These are phyloP conservation scores for Naematelia encephala DNA, from an alignment of 768 basidiomycete species.

Conservation along the genomic window DNA sequence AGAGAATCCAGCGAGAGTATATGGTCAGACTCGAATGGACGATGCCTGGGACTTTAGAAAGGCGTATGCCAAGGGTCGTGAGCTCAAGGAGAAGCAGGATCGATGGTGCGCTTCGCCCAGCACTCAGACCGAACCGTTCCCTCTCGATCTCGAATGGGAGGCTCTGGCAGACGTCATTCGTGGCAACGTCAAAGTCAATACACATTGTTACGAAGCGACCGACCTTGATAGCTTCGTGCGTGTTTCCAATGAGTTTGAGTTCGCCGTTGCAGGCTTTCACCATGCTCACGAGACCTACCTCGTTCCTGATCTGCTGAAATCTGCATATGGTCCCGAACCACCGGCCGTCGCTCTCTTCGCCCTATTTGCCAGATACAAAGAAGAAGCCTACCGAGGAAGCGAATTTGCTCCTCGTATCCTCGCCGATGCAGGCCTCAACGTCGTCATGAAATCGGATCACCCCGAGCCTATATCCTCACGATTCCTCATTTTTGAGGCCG, in stretches of 20 bases:
- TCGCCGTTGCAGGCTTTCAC: conserved; percentile 65
- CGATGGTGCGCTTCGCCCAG: conserved; percentile 28
- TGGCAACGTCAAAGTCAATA: conserved; percentile 64
- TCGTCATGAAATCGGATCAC: conserved; percentile 61
- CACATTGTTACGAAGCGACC: conserved; percentile 66
- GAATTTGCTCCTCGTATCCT: conserved; percentile 75
- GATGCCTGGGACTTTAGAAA: conserved; percentile 66
- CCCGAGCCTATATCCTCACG: conserved; percentile 57
- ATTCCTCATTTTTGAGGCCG: conserved; percentile 78
- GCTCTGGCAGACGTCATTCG: conserved; percentile 40
- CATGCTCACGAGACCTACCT: conserved; percentile 75
- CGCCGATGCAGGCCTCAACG: conserved; percentile 61
- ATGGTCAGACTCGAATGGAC: conserved; percentile 64
- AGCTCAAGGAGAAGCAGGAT: conserved; percentile 84
- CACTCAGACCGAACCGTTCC: conserved; percentile 54
- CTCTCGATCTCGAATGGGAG: conserved; percentile 56
- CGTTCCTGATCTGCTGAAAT: conserved; percentile 66
- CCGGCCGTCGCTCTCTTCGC: conserved; percentile 71
- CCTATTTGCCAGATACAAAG: conserved; percentile 64
- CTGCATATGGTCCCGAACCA: conserved; percentile 61
- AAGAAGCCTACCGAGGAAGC: conserved; percentile 72
- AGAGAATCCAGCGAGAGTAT: conserved; percentile 27
- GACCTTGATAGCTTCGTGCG: conserved; percentile 54
- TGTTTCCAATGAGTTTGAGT: conserved; percentile 72
- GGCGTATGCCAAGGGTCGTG: conserved; percentile 62